Conservation (phyloP, 176 grass and related monocot genomes). For the Melocanna baccifera region DNA sequence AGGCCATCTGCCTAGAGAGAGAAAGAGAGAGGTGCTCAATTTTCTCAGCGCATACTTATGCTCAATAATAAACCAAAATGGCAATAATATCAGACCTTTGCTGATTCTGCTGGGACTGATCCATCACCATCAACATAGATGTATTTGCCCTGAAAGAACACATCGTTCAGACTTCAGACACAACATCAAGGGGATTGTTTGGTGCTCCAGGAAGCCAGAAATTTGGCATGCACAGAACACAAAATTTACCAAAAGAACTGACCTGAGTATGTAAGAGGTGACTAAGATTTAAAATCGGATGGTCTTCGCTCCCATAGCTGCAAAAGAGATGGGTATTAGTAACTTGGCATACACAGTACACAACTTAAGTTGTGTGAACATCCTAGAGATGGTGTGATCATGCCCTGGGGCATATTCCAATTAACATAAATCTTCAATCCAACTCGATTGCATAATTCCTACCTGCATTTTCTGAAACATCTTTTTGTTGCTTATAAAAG, state of each 20-base stretch:
- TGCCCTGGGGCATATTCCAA: background rate
- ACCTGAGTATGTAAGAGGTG: constrained; percentile 66
- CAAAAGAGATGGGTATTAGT: constrained; percentile 31
- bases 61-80: background rate
- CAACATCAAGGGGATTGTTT: background rate
- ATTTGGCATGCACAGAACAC: background rate
- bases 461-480: background rate
- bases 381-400: constrained; percentile 3
- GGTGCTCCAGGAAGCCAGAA: background rate
- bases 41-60: background rate
- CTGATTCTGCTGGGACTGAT: constrained; percentile 88
- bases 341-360: background rate
- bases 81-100: constrained; percentile 45
- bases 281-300: constrained; percentile 65
- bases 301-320: constrained; percentile 75
- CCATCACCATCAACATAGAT: constrained; percentile 89
- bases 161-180: background rate
- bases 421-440: background rate
- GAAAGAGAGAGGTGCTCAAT: background rate
- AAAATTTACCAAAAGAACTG: constrained; percentile 23
- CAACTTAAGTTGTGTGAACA: background rate
- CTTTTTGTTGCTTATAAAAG: background rate
- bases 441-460: background rate
- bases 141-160: constrained; percentile 57
- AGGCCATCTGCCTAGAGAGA: constrained; percentile 57